Conservation (phyloP, 345 rosid species). For the Bretschneidera sinensis region DNA sequence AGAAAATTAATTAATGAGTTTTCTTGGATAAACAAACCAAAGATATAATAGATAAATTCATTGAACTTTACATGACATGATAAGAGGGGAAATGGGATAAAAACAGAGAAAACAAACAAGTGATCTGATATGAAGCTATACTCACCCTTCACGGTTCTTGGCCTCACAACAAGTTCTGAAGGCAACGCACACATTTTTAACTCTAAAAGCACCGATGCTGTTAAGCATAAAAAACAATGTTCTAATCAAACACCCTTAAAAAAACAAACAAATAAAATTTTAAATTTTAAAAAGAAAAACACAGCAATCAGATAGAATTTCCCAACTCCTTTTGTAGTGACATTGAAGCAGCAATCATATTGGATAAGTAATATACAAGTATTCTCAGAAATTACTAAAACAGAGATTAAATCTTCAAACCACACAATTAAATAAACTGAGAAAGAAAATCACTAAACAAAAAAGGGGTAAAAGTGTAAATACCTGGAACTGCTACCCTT, state of each 20-base stretch:
- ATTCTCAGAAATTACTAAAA: background rate
- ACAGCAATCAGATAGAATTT: background rate
- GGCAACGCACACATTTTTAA: slow-evolving; percentile 55
- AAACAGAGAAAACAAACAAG: background rate
- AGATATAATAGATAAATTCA: background rate
- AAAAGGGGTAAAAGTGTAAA: too few species aligned
- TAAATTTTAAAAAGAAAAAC: background rate
- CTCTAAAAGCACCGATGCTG: slow-evolving; percentile 75
- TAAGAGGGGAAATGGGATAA: background rate
- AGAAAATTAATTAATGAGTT: background rate
- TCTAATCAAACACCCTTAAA: slow-evolving; percentile 13
- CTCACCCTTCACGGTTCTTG: slow-evolving; percentile 75
- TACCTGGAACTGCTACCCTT: slow-evolving; percentile 99
- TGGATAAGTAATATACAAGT: background rate
- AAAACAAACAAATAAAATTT: slow-evolving; percentile 6
- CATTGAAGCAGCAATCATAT: background rate
- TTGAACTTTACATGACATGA: background rate
- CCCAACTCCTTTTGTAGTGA: background rate
- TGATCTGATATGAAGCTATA: slow-evolving; percentile 1
- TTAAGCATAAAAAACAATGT: slow-evolving; percentile 18
- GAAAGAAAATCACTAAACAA: background rate
- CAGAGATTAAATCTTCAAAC: background rate
- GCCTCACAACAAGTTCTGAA: slow-evolving; percentile 67
- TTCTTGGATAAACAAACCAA: slow-evolving; percentile 1
- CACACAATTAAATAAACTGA: background rate